Evolutionary conservation across 78 protist genomes (phyloP).

Genomic region (Isochrysis galbana): DNA sequence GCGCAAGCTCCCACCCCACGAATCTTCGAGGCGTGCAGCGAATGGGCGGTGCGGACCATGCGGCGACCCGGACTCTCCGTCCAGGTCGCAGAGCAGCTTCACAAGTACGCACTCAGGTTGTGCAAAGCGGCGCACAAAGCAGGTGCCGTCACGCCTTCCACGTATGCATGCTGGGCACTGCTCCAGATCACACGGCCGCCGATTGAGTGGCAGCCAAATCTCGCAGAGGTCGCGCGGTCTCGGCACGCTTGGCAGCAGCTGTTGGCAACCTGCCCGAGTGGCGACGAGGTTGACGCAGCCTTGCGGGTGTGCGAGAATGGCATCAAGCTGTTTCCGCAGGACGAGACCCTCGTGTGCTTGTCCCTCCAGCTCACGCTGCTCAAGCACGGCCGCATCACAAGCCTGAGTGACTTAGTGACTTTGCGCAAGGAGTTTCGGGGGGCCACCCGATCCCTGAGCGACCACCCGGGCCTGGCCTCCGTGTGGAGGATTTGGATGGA

Average conservation of each 20-base stretch:
- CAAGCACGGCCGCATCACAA: neutral
- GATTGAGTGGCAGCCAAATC: neutral
- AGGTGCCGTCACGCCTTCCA: neutral
- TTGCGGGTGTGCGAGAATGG: neutral
- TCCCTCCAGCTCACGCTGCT: neutral
- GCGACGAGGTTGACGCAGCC: no score
- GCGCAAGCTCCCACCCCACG: no score
- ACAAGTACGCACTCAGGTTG: neutral
- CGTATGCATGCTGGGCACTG: neutral
- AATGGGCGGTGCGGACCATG: neutral
- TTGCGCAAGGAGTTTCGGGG: neutral
- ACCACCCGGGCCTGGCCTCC: neutral
- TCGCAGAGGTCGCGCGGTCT: neutral
- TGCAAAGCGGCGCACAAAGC: neutral
- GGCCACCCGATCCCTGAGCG: neutral
- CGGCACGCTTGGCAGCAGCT: neutral
- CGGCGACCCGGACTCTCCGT: neutral
- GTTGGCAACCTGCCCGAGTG: no score
- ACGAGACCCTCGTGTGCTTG: neutral
- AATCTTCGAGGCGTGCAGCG: neutral
- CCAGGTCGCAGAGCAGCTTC: neutral
- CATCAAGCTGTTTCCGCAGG: neutral
- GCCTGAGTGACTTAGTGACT: neutral
- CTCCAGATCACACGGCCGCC: neutral
- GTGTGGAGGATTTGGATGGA: neutral